These are phyloP conservation scores for Nannizzia gypsea DNA, from an alignment of 2,329 filamentous ascomycete species.

Conservation along the genomic window DNA sequence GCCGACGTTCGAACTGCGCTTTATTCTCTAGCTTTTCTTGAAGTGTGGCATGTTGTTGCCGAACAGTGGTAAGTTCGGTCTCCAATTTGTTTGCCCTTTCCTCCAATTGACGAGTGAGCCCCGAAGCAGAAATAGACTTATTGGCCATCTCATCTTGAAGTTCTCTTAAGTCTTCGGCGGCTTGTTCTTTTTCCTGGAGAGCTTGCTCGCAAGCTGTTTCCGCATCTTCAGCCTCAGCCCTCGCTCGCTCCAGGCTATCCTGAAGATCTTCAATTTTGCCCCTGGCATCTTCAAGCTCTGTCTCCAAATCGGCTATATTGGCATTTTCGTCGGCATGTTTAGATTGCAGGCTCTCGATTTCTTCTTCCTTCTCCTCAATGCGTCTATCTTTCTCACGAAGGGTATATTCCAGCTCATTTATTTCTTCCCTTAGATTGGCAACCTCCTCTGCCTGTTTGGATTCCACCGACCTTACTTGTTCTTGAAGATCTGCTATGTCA, in stretches of 20 bases:
- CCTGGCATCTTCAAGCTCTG: constrained; percentile 37
- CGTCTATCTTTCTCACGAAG: constrained; percentile 62
- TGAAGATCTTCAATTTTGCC: constrained; percentile 36
- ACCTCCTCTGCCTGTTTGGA: constrained; percentile 46
- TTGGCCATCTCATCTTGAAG: constrained; percentile 67
- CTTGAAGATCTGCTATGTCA: constrained; percentile 30
- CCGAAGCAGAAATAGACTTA: constrained; percentile 65
- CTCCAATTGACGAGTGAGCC: constrained; percentile 61
- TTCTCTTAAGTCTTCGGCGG: constrained; percentile 46
- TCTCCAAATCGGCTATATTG: constrained; percentile 37
- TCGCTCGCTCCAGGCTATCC: constrained; percentile 29
- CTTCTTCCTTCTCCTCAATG: constrained; percentile 63
- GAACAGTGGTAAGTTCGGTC: constrained; percentile 47
- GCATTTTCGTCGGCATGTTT: constrained; percentile 33
- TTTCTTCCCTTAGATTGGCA: constrained; percentile 58
- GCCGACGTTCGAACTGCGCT: constrained; percentile 27
- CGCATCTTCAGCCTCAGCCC: constrained; percentile 27
- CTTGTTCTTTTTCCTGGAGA: constrained; percentile 40
- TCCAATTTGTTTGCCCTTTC: constrained; percentile 57
- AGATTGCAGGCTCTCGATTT: constrained; percentile 54
- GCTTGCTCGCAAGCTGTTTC: constrained; percentile 39
- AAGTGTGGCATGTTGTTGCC: constrained; percentile 35
- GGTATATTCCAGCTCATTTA: constrained; percentile 64
- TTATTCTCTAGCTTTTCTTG: constrained; percentile 36
- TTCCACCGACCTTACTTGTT: constrained; percentile 48